phyloP scores from a whole-genome alignment of 176 grass and related monocot species.

The Cenchrus purpureus region DNA sequence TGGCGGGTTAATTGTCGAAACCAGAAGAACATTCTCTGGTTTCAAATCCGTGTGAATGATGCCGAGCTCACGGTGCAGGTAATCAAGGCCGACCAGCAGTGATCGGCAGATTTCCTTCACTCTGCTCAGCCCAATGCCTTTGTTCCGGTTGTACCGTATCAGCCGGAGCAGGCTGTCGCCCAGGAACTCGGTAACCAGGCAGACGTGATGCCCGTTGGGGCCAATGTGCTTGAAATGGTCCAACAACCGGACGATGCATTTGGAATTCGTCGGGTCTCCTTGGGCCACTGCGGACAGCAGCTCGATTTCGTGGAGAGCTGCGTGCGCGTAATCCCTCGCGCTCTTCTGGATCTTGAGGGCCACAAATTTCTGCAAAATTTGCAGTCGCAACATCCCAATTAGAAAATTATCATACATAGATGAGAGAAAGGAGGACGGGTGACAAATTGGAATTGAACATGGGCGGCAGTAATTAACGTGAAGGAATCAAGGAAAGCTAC shows the following conservation, averaged over 20 bases:
- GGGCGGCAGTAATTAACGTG: neutral
- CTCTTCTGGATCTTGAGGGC: conserved; percentile 97
- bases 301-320: conserved; percentile 83
- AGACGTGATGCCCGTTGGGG: conserved; percentile 77
- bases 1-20: conserved; percentile 85
- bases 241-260: conserved; percentile 61
- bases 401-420: neutral
- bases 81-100: conserved; percentile 71
- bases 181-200: conserved; percentile 77
- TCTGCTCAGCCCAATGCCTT: conserved; percentile 70
- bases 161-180: conserved; percentile 85
- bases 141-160: conserved; percentile 73
- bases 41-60: conserved; percentile 93
- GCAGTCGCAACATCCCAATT: neutral
- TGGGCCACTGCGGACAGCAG: conserved; percentile 69
- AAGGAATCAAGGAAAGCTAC: neutral
- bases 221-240: conserved; percentile 94
- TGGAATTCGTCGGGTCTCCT: conserved; percentile 76
- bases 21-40: conserved; percentile 86
- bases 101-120: conserved; percentile 77
- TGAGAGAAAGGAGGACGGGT: neutral
- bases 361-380: conserved; percentile 70
- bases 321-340: conserved; percentile 82
- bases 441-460: neutral
- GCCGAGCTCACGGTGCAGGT: conserved; percentile 74